phyloP scores from a whole-genome alignment of 2,329 filamentous ascomycete genomes.

The Xylariaceae sp. region DNA sequence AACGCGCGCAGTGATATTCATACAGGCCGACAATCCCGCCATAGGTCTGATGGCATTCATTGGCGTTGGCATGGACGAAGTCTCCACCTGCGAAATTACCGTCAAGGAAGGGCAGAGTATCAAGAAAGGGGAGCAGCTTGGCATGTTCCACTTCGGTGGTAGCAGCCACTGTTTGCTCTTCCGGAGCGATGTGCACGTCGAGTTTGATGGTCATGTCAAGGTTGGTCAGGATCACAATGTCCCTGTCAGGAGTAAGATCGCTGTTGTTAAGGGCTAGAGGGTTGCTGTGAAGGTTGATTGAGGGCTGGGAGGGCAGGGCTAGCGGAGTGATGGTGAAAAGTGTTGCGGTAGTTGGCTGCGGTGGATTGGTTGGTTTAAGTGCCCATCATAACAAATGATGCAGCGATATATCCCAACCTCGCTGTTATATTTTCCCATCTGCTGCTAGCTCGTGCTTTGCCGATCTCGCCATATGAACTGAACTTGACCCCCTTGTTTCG shows the following conservation, averaged over 20 bases:
- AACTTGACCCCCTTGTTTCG: too few relatives aligned
- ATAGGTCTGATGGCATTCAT: conserved; percentile 71
- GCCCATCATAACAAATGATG: too few relatives aligned
- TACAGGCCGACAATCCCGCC: conserved; percentile 63
- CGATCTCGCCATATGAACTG: too few relatives aligned
- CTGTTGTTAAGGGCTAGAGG: conserved; percentile 20
- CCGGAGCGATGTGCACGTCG: conserved; percentile 50
- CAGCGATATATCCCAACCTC: too few relatives aligned
- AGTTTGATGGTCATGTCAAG: conserved; percentile 21
- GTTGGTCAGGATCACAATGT: conserved; percentile 23
- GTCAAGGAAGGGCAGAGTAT: conserved; percentile 64
- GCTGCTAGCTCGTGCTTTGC: too few relatives aligned
- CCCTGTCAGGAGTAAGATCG: conserved; percentile 26
- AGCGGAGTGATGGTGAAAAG: too few relatives aligned
- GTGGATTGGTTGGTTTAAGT: background rate
- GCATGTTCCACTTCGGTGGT: conserved; percentile 82
- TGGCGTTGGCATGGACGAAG: conserved; percentile 74
- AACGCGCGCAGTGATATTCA: conserved; percentile 66
- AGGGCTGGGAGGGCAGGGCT: background rate
- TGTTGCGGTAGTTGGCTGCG: background rate
- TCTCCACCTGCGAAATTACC: conserved; percentile 69
- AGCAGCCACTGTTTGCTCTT: conserved; percentile 69
- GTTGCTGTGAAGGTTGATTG: too few relatives aligned
- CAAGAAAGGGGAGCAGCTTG: conserved; percentile 67
- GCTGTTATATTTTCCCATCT: too few relatives aligned